Evolutionary conservation across 257 asterid genomes (phyloP).

Genomic region (Petrea volubilis): DNA sequence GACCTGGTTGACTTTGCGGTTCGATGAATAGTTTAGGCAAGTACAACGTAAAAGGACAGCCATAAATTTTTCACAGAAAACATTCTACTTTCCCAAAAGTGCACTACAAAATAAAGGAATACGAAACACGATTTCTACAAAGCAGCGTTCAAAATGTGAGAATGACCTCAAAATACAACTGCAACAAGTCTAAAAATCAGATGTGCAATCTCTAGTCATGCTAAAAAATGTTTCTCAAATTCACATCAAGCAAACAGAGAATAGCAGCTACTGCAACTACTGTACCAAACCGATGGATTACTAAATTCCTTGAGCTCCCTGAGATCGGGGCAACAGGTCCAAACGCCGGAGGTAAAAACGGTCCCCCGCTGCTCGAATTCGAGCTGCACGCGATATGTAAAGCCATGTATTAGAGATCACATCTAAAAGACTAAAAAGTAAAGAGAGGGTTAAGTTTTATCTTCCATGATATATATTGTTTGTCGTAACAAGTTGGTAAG

Average conservation of each 20-base stretch:
- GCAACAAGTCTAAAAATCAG: constrained; percentile 3
- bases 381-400: constrained; percentile 40
- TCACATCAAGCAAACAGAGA: constrained; percentile 33
- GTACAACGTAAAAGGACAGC: too few relatives aligned
- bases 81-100: background rate
- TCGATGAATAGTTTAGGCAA: too few relatives aligned
- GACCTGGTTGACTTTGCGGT: too few relatives aligned
- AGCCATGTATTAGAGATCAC: background rate
- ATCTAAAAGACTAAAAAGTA: background rate
- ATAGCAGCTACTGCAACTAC: constrained; percentile 33
- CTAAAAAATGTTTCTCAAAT: constrained; percentile 31
- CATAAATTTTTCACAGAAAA: too few relatives aligned
- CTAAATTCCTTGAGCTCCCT: constrained; percentile 29
- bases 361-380: constrained; percentile 35
- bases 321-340: constrained; percentile 58
- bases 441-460: background rate
- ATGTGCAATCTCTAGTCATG: background rate
- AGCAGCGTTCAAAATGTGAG: background rate
- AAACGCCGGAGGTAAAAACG: constrained; percentile 54
- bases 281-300: constrained; percentile 11
- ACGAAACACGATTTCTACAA: background rate
- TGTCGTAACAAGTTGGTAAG: background rate
- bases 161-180: constrained; percentile 4
- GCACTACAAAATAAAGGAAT: constrained; percentile 1
- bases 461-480: background rate